Evolutionary conservation across 305 asterid species (phyloP).

Genomic region (Rubia peregrina): DNA sequence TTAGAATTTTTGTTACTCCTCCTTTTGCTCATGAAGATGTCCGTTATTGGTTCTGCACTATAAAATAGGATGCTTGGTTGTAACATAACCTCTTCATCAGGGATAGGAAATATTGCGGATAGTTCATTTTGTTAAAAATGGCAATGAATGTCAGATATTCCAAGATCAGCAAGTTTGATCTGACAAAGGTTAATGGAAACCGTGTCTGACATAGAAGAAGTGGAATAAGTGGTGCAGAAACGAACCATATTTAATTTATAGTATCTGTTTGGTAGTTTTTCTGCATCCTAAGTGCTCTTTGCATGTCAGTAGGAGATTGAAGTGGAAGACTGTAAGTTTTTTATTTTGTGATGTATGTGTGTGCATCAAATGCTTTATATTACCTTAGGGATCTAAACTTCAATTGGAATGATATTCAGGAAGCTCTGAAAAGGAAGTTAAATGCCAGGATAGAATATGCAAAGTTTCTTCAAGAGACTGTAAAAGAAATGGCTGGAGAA

Average conservation of each 20-base stretch:
- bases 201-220: neutral
- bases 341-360: neutral
- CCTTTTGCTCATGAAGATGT: neutral
- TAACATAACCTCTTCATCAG: neutral
- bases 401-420: conserved; percentile 39
- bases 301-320: neutral
- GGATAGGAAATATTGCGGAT: neutral
- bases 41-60: neutral
- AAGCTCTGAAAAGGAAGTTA: conserved; percentile 74
- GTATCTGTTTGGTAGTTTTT: neutral
- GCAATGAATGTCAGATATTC: neutral
- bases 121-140: neutral
- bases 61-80: neutral
- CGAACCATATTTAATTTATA: neutral
- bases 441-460: conserved; percentile 94
- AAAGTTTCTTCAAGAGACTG: conserved; percentile 97
- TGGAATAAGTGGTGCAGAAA: conserved; percentile 3
- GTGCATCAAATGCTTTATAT: neutral
- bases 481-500: conserved; percentile 98
- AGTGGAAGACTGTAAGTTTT: neutral
- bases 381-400: neutral
- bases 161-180: neutral
- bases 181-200: conserved; percentile 4
- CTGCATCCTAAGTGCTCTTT: neutral
- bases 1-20: neutral